phyloP scores from a whole-genome alignment of 805 yeast genomes.

The Huiozyma naganishii region DNA sequence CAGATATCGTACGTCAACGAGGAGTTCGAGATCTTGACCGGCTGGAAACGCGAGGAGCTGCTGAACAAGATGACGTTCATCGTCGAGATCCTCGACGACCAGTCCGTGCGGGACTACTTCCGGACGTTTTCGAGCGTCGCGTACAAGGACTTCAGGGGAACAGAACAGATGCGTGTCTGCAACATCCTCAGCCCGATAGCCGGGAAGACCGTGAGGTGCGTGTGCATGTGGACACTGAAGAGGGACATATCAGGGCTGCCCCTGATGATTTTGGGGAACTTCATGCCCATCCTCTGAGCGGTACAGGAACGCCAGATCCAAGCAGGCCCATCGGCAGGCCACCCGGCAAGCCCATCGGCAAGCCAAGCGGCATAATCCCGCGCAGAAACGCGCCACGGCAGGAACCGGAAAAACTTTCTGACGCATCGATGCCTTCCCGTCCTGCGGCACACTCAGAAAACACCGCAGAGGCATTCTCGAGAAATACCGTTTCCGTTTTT shows the following conservation, averaged over 20 bases:
- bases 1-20: constrained; percentile 93
- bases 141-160: constrained; percentile 82
- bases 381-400: too few species aligned
- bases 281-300: constrained; percentile 50
- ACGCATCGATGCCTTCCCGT: too few species aligned
- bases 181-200: constrained; percentile 53
- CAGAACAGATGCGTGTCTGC: constrained; percentile 82
- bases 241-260: constrained; percentile 95
- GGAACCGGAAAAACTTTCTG: too few species aligned
- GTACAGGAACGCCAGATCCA: background rate
- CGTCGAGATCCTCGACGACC: constrained; percentile 76
- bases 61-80: constrained; percentile 60
- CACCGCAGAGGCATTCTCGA: too few species aligned
- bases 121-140: constrained; percentile 75
- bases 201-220: constrained; percentile 49
- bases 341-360: background rate
- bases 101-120: constrained; percentile 78
- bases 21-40: constrained; percentile 82
- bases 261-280: constrained; percentile 92
- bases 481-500: too few species aligned
- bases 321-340: background rate
- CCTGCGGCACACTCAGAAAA: too few species aligned
- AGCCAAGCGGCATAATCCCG: background rate
- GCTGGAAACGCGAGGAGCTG: constrained; percentile 71
- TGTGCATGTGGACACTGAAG: constrained; percentile 86